Base-by-base conservation (phyloP, 177 flowering plant genomes). In the Vitis hybrid region DNA sequence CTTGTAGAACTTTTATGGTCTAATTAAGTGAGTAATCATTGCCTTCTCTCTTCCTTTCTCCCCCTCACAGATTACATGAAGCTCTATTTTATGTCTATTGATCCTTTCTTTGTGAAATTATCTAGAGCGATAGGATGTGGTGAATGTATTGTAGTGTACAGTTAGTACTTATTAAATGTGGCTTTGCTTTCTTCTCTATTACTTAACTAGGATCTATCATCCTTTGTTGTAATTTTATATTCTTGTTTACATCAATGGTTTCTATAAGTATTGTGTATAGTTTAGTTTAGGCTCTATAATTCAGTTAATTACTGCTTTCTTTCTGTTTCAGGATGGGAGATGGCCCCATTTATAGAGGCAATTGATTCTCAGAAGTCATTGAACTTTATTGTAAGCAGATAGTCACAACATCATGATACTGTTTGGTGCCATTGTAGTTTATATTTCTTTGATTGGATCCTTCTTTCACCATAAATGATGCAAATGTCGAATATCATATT, bases 281-380 rank as follows among this genome's bases (percentile, higher is more conserved):
- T 5, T 39, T 5, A 39, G 45, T 39, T 39, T 39, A 39, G 45
- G 45, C 45, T 39, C 45, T 39, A 39, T 39, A 39, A 39, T 39
- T 19, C 65, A 21, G 2, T 58, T 51, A 51, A 51, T 45, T 12
- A 22, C 22, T 10, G 56, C 19, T 53, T 14, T 26, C 10, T 50
- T 76, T 75, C 16, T 74, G 49, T 74, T 85, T 70, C 88, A 93
- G 97, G 80, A 75, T 93, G 94, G 97, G 87, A 95, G n/a, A 91
- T 95, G 93, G 96, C 98, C 26, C 99, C 99, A 62, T 95, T 83
- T 68, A 90, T 95, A 49, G 98, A 95, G 81, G 97, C 97, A 66
- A 78, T 95, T 79, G 92, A 91, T 83, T 87, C 89, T 63, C 97
- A 93, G 76, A 70, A 70, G 52, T 81, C 85, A 11, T 81, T 90